Conservation (phyloP, 768 basidiomycete genomes). For the Serendipita sp. region DNA sequence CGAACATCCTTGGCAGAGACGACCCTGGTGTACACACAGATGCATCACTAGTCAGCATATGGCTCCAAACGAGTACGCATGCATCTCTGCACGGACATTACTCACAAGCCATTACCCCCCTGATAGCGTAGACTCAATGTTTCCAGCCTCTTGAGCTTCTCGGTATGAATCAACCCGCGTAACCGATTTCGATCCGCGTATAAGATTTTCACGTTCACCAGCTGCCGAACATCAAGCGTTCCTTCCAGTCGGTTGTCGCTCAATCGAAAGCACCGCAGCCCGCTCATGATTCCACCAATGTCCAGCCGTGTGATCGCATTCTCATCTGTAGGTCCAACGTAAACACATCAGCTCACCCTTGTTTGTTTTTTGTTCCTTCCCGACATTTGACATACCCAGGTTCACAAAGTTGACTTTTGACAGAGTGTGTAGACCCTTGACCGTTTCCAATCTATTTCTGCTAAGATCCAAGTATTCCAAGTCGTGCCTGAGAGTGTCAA, state of each 20-base stretch:
- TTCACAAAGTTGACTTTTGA: constrained; percentile 48
- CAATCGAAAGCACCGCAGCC: constrained; percentile 66
- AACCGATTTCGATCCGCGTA: constrained; percentile 75
- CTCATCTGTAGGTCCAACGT: constrained; percentile 33
- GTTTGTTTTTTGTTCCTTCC: background rate
- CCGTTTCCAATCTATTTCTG: constrained; percentile 44
- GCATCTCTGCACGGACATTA: constrained; percentile 12
- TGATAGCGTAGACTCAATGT: constrained; percentile 88
- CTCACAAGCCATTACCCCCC: constrained; percentile 56
- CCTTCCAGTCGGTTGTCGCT: constrained; percentile 60
- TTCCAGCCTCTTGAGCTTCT: constrained; percentile 56
- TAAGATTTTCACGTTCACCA: constrained; percentile 67
- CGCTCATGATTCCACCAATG: constrained; percentile 29
- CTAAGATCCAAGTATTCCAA: constrained; percentile 75
- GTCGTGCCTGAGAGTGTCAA: constrained; percentile 20
- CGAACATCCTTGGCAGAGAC: constrained; percentile 40
- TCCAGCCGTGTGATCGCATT: constrained; percentile 45
- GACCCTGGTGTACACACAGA: constrained; percentile 10
- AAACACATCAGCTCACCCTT: background rate
- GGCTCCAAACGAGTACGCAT: background rate
- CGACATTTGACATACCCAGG: constrained; percentile 44
- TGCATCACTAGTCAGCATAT: background rate
- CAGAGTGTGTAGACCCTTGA: constrained; percentile 38
- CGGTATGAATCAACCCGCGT: constrained; percentile 18
- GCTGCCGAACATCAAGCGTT: constrained; percentile 38